Evolutionary conservation across 2,329 filamentous ascomycete genomes (phyloP), one percentile per base, ranked within the genome.

Genomic region (Chaetomium strumarium): DNA sequence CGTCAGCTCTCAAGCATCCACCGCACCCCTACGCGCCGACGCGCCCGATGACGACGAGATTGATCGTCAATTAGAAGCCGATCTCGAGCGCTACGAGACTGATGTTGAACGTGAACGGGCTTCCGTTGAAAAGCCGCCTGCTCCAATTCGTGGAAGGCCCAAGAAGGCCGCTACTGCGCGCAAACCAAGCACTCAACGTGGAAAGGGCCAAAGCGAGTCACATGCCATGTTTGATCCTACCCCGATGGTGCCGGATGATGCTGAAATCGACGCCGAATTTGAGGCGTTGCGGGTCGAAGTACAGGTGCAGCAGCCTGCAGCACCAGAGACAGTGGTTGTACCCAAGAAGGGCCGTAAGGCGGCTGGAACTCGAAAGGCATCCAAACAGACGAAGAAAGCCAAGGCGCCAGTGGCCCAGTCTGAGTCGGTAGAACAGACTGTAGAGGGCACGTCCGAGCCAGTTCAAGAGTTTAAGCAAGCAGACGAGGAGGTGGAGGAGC

Each of bases 21-120:
- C 70, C 8, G 70, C 62, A 4, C 70, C 70, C 2, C 53, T 71
- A 5, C 64, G 65, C 34, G 64, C 62, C 5, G 63, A 72, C n/a
- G 68, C 79, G 11, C 76, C 78, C 0, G 75, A 81, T 50, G 83
- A 88, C 55, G 79, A 82, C 1, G 84, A 86, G 57, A 77, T 88
- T 36, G 82, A 88, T 47, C 77, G 78, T 19, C 80, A 81, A 45
- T 71, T 88, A 1, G 78, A 86, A 61, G 81, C 79, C 2, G 85
- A 86, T 52, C 73, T 88, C 10, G 79, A 84, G 40, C 71, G 75
- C 30, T 78, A 75, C 1, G 63, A 78, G 24, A 76, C 74, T 2
- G 77, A 83, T 30, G 75, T 78, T 13, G 79, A 81, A 41, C 72
- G 75, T 33, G 66, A 81, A 41, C 72, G 75, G 33, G 66, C 74